Conservation (phyloP, 257 asterid species). For the Mentha longifolia region DNA sequence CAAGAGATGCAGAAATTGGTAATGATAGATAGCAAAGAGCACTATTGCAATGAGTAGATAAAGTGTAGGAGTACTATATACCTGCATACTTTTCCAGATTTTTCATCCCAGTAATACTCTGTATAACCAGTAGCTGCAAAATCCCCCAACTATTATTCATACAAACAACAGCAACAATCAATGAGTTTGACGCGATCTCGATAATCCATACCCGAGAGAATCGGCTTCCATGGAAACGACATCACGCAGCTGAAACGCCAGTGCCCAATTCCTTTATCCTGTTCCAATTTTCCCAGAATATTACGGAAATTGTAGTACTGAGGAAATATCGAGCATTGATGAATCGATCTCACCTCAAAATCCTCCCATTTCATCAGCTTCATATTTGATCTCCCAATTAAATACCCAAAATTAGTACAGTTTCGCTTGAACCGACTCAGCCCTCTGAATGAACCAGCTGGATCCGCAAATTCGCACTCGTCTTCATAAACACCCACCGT, state of each 20-base stretch:
- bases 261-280: constrained; percentile 91
- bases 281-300: constrained; percentile 7
- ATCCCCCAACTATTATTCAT: neutral
- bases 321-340: too few species aligned
- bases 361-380: constrained; percentile 97
- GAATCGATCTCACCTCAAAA: constrained; percentile 56
- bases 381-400: constrained; percentile 74
- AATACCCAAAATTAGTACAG: constrained; percentile 91
- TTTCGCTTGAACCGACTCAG: constrained; percentile 78
- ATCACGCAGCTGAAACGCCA: constrained; percentile 92
- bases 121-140: constrained; percentile 96
- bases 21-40: neutral
- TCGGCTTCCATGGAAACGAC: constrained; percentile 97
- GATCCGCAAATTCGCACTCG: constrained; percentile 96
- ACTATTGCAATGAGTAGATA: neutral
- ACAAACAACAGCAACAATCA: neutral
- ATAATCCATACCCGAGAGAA: constrained; percentile 71
- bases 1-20: constrained; percentile 8
- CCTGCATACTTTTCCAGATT: constrained; percentile 90
- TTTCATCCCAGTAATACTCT: constrained; percentile 74
- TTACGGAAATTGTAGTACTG: too few species aligned
- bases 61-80: constrained; percentile 16
- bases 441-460: constrained; percentile 93
- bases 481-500: constrained; percentile 82
- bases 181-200: too few species aligned